Base-by-base conservation (phyloP, 2,329 filamentous ascomycete species). In the Colletotrichum godetiae region DNA sequence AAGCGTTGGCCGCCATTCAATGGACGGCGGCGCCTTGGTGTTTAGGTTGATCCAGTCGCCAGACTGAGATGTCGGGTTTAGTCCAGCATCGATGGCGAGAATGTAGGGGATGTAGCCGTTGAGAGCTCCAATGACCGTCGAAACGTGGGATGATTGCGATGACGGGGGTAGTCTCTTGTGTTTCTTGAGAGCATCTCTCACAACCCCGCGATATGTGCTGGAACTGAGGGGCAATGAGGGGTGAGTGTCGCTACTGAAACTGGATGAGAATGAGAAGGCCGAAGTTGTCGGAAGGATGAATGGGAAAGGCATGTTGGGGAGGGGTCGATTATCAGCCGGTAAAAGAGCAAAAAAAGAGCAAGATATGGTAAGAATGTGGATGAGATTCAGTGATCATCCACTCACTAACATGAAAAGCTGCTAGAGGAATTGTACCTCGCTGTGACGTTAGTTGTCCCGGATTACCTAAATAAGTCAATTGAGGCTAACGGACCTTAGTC, bases 201-300 rank as follows among this genome's bases (percentile, higher is more conserved):
- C 88, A 22, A 97, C 90, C 77, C 94, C 93, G 73, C 97, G 94
- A 79, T 94, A 91, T 10, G 94, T 96, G 76, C 95, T 95, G 27
- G 95, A 92, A 67, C 90, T 90, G 78, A 96, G 90, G 29, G 95
- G 94, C 55, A 99, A 88, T 0, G 96, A 98, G 4, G 97, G 96
- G 82, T 98, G 96, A 3, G 94, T 95, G 76, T 92, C 90, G 79
- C 93, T 96, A 78, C 85, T 89, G 82, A 97, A 92, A 82, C 88
- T 93, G 49, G 92, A 88, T 27, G 94, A 93, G 80, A 98, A 96
- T 65, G 94, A 92, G 80, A 97, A 92, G 67, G 93, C 90, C 42
- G 95, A 97, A 5, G 96, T 98, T 0, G 96, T 98, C 2, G 97
- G 95, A 37, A 98, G 90, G 12, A 90, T 85, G 79, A 98, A 98